Evolutionary conservation across 2,329 filamentous ascomycete species (phyloP).

Genomic region (Sarocladium oryzae): DNA sequence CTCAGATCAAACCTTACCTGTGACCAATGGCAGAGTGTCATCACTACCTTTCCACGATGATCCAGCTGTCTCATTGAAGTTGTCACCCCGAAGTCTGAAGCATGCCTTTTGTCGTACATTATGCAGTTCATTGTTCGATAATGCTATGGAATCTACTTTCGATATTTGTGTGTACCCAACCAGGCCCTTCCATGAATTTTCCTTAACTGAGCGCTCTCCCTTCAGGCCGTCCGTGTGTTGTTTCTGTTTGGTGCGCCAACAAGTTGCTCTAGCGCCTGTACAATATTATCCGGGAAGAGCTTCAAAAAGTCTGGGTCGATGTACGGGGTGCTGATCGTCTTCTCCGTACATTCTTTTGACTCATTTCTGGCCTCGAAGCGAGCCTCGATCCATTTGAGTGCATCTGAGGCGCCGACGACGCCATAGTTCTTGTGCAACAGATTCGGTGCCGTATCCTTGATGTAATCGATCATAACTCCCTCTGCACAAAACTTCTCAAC

Average conservation of each 20-base stretch:
- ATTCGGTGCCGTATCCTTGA: background rate
- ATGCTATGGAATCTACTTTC: no score
- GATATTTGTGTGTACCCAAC: no score
- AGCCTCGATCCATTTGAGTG: background rate
- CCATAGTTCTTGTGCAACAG: slow-evolving; percentile 1
- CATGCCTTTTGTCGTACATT: no score
- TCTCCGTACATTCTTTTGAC: background rate
- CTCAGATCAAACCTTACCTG: slow-evolving; percentile 25
- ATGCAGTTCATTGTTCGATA: no score
- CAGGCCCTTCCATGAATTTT: no score
- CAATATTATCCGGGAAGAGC: background rate
- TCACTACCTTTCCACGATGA: background rate
- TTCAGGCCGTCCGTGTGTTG: no score
- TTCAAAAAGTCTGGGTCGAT: background rate
- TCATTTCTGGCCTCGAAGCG: background rate
- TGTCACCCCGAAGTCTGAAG: no score
- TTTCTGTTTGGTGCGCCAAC: background rate
- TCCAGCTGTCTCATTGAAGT: no score
- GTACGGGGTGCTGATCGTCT: background rate
- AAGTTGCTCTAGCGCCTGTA: background rate
- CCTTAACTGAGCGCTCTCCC: no score
- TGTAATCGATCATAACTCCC: background rate
- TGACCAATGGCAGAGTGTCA: background rate
- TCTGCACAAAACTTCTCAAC: background rate
- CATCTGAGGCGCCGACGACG: background rate